Evolutionary conservation across 768 basidiomycete species (phyloP), one percentile per base, ranked within the genome.

Genomic region (Kwoniella sp.): DNA sequence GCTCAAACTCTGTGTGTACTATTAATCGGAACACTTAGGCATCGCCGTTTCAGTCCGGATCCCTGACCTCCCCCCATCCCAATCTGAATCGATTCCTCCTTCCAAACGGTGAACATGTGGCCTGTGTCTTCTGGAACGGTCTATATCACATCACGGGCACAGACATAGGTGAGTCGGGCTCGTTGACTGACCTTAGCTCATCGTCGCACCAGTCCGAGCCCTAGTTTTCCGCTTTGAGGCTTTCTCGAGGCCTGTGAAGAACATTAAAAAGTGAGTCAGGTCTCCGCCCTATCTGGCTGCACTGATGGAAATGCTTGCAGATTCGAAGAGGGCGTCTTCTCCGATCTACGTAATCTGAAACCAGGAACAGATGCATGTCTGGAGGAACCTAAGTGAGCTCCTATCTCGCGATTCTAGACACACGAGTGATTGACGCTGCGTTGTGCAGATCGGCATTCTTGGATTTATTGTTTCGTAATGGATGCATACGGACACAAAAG

Each of bases 401-500:
- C 7, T 40, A 22, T 24, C 30, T 44, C 7, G 26, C 9, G 40
- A 7, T 21, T 44, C 40, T 52, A 22, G 22, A 44, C 56, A 29
- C 63, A 30, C 40, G 8, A 17, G 19, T 21, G 10, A 33, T 19
- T 52, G 58, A 55, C 19, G 24, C 27, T 25, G 24, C 33, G 57
- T 33, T 49, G 27, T 24, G 1, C 59, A 95, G 93, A 90, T 91
- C 50, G 3, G 89, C 90, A 0, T 94, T 97, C 82, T 84, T 97
- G 19, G 94, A 97, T 71, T 84, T 94, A 26, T 82, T 97, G 10
- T 96, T 96, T 86, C 93, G 94, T 80, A 93, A 90, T 72, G 92
- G 94, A 77, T 95, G 93, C 78, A 96, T 97, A 69, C 87, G 94
- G 40, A 97, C 94, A 1, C 94, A 97, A 79, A 97, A 96, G 85